Conservation (phyloP, 371 early-diverging fungal genomes). For the Smittium mucronatum region DNA sequence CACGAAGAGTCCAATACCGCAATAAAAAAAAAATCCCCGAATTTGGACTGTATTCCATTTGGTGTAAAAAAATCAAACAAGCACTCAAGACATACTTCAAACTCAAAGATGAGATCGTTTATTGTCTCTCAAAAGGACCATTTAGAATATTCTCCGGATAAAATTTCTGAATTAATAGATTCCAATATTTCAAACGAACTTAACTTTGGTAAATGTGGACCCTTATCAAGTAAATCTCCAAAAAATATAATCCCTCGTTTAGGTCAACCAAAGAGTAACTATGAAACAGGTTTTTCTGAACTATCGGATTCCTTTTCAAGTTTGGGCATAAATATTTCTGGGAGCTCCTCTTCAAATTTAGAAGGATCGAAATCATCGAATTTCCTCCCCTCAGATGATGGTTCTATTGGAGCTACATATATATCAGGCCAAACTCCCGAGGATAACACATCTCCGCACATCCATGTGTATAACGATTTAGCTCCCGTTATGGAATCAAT, state of each 20-base stretch:
- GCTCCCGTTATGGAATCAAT: neutral
- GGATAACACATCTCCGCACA: neutral
- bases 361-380: neutral
- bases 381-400: neutral
- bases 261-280: neutral
- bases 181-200: neutral
- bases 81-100: neutral
- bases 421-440: neutral
- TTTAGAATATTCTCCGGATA: neutral
- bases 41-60: neutral
- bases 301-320: neutral
- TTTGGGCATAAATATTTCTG: neutral
- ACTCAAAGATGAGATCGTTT: neutral
- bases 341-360: neutral
- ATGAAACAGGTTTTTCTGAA: neutral
- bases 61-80: neutral
- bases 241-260: too few species aligned
- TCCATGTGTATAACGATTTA: neutral
- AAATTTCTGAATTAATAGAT: neutral
- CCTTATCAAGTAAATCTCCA: neutral
- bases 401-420: neutral
- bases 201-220: neutral
- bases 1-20: neutral
- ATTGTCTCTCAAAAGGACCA: neutral
- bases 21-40: neutral